Evolutionary conservation across 2,329 filamentous ascomycete species (phyloP), one percentile per base, ranked within the genome.

Genomic region (Calonectria multiphialidica): DNA sequence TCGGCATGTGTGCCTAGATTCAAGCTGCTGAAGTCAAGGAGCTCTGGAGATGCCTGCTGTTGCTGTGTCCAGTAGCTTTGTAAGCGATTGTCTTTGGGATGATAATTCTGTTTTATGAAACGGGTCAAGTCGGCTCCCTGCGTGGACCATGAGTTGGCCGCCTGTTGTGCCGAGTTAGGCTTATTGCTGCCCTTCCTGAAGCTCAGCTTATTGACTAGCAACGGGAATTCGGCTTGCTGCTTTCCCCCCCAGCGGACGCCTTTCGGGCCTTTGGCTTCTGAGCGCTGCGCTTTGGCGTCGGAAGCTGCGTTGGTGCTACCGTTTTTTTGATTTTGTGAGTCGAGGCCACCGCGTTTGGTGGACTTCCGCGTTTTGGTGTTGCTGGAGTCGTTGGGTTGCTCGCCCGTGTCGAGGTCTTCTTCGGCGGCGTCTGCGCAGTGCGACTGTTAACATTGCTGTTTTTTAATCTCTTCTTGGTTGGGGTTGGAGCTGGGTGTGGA

Each of bases 1-100:
- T 94, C 89, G 3, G 87, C 88, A 73, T 93, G 90, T 3, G 90
- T 90, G 66, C 85, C 86, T 64, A 94, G 86, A 78, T 92, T 90
- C 30, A 76, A 45, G 33, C 42, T 72, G 33, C 65, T 70, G 49
- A 67, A 73, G 64, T 76, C 69, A 64, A 40, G 10, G 28, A 53
- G 42, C 16, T 53, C 68, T 33, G 35, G 33, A 53, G 49, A 9
- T 9, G 37, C 44, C 13, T 45, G 33, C 18, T 64, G 72, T 13
- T 25, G 72, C 13, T 25, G 35, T 8, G 59, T 49, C 62, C 67
- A 63, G 45, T 40, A 5, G 25, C 25, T 23, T 15, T 30, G 6
- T 25, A 25, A 18, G 9, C 12, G 40, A 21, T 44, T 68, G 49
- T 23, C 55, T 42, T 72, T 71, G 25, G 55, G 37, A 44, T 68